Evolutionary conservation across 176 grass and related monocot genomes (phyloP).

Genomic region (Pontederia paniculata): DNA sequence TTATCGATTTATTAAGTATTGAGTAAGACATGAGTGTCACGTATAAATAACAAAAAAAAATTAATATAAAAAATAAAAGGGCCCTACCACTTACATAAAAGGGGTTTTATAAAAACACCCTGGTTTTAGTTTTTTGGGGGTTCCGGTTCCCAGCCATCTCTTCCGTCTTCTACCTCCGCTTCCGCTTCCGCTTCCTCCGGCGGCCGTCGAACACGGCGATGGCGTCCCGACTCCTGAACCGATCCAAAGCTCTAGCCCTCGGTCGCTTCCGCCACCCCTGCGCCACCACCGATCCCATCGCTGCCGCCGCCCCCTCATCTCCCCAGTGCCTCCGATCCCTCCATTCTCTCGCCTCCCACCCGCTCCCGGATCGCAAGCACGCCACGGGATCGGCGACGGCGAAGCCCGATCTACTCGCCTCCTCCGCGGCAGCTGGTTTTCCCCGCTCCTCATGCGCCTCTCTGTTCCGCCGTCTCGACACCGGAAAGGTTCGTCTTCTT

Average conservation of each 20-base stretch:
- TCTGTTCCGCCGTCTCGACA: background rate
- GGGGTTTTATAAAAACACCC: no score
- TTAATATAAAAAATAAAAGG: no score
- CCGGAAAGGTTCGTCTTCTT: background rate
- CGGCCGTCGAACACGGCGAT: background rate
- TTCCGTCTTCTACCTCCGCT: no score
- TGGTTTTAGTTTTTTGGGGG: no score
- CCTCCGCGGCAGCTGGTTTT: background rate
- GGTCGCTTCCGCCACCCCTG: background rate
- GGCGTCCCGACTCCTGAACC: background rate
- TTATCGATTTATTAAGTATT: no score
- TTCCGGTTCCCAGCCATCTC: no score
- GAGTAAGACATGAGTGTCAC: no score
- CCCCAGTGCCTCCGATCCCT: constrained; percentile 4
- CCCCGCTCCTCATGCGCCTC: background rate
- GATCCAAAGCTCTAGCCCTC: constrained; percentile 6
- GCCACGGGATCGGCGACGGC: background rate
- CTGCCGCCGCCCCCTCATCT: background rate
- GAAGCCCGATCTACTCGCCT: background rate
- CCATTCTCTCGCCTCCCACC: background rate
- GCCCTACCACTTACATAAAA: no score
- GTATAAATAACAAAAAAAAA: no score
- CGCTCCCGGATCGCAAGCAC: background rate
- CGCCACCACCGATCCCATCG: background rate
- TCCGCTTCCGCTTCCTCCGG: no score